Conservation (phyloP, 306 rosid genomes). For the Prunus campanulata region DNA sequence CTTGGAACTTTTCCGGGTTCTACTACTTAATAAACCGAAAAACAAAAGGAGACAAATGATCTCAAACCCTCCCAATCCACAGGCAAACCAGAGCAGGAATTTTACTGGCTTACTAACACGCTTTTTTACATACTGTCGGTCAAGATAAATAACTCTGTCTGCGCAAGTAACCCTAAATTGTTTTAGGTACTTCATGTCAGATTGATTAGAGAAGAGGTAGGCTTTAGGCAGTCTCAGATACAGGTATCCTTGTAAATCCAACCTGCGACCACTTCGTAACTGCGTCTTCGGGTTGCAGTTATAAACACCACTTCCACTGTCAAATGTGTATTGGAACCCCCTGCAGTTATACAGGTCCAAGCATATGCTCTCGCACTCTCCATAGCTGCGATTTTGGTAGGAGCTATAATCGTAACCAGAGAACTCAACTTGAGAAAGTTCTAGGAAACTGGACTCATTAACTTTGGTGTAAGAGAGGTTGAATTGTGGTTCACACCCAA, state of each 20-base stretch:
- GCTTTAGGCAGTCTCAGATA: slow-evolving; percentile 40
- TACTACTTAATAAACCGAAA: slow-evolving; percentile 20
- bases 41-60: slow-evolving; percentile 33
- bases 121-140: slow-evolving; percentile 13
- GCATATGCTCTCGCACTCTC: slow-evolving; percentile 28
- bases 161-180: slow-evolving; percentile 20
- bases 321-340: slow-evolving; percentile 19
- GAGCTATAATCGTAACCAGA: slow-evolving; percentile 28
- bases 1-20: neutral
- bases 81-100: slow-evolving; percentile 44
- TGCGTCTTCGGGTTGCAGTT: slow-evolving; percentile 33
- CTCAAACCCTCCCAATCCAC: slow-evolving; percentile 43
- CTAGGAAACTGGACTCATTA: slow-evolving; percentile 21
- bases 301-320: neutral
- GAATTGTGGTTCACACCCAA: slow-evolving; percentile 39
- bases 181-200: neutral
- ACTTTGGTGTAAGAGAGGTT: neutral
- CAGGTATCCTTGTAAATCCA: slow-evolving; percentile 25
- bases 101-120: slow-evolving; percentile 22
- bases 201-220: neutral
- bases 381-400: neutral
- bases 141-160: neutral
- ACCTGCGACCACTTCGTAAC: slow-evolving; percentile 34
- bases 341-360: slow-evolving; percentile 18
- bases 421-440: slow-evolving; percentile 12